Base-by-base conservation (phyloP, 2,329 filamentous ascomycete species). In the Colletotrichum filicis region DNA sequence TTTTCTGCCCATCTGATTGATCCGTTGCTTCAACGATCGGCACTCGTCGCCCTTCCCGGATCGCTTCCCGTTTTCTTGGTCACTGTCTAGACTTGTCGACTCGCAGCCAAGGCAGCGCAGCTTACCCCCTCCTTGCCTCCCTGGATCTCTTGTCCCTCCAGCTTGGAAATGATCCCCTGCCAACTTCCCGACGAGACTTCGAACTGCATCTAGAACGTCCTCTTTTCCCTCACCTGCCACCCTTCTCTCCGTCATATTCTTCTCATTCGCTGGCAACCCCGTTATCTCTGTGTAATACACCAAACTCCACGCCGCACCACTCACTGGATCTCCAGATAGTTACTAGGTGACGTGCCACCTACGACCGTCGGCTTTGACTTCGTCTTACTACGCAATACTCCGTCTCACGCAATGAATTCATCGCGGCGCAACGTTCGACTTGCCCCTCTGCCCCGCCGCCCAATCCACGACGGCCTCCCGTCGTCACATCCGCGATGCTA, bases 201-300 rank as follows among this genome's bases (percentile, higher is more conserved):
- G 59, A 65, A 32, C 42, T 65, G 70, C 66, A 28, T 73, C 70
- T 70, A 66, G 66, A 72, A 73, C 55, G 42, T 65, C 42, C 55
- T 46, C 37, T 12, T 37, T 14, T 28, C 42, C 35, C 58, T 57
- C 55, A 24, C 32, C 19, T n/a, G 5, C 53, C 37, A 12, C 28
- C n/a, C 8, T 4, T 19, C 42, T 42, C 42, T 16, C 32, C 55
- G 52, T 58, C 66, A 22, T 64, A 14, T 59, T 19, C 32, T 26
- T 26, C 22, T 49, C 66, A 61, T 65, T 70, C 46, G 60, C 60
- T 70, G 60, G 55, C 55, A 37, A 37, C 59, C 58, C 66, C 60
- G 59, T 68, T 59, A 49, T 69, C 66, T 64, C 22, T 52, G 49
- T 26, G 37, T 24, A 19, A 35, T 58, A 42, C 12, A 28, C 22